These are phyloP conservation scores for Bipolaris victoriae DNA, from an alignment of 2,329 filamentous ascomycete genomes.

Conservation along the genomic window DNA sequence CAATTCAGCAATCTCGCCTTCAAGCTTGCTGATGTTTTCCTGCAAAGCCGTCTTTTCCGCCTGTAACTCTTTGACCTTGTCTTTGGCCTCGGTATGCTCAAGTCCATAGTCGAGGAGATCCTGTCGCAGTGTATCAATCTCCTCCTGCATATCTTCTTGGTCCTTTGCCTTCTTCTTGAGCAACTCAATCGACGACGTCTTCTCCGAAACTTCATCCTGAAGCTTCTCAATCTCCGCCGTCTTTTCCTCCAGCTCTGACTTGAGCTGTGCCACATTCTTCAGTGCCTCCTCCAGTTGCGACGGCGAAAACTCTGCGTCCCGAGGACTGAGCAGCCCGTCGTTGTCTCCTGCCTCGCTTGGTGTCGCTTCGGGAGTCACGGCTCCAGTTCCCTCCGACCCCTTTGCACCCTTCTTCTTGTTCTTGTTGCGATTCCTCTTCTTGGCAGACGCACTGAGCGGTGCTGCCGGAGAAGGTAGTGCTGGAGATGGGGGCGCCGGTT, in stretches of 20 bases:
- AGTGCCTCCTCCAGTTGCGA: conserved; percentile 39
- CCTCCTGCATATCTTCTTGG: conserved; percentile 77
- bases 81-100: conserved; percentile 82
- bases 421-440: conserved; percentile 76
- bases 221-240: conserved; percentile 42
- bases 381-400: conserved; percentile 37
- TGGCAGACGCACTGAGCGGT: conserved; percentile 54
- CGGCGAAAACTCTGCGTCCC: conserved; percentile 53
- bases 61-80: conserved; percentile 72
- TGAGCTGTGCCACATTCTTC: conserved; percentile 39
- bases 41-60: conserved; percentile 71
- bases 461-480: conserved; percentile 25
- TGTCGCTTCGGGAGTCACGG: conserved; percentile 45
- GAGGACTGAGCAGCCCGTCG: conserved; percentile 42
- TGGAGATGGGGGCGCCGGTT: conserved; percentile 19
- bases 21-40: conserved; percentile 68
- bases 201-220: conserved; percentile 51
- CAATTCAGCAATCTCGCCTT: conserved; percentile 70
- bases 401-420: conserved; percentile 83
- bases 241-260: conserved; percentile 45
- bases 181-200: conserved; percentile 74
- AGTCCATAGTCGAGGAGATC: conserved; percentile 79
- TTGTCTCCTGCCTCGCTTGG: conserved; percentile 49
- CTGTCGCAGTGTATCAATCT: conserved; percentile 83
- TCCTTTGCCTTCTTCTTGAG: conserved; percentile 75